These are phyloP conservation scores for Calonectria leucothoes DNA, from an alignment of 2,329 filamentous ascomycete genomes.

Conservation along the genomic window DNA sequence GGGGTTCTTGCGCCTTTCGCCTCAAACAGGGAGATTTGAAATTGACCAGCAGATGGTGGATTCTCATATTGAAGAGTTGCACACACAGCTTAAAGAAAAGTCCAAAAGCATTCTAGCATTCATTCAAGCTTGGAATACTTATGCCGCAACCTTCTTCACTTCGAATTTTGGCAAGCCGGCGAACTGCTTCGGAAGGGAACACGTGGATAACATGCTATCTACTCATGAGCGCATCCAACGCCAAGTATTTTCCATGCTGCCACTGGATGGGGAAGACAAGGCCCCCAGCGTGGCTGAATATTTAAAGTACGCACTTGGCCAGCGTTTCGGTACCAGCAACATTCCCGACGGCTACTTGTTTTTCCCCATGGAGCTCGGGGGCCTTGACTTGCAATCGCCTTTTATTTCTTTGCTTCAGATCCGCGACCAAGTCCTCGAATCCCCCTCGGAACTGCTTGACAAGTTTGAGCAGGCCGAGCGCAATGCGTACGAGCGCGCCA, in stretches of 20 bases:
- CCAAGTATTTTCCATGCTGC: constrained; percentile 55
- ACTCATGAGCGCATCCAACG: constrained; percentile 62
- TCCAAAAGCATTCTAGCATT: constrained; percentile 62
- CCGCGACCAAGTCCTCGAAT: constrained; percentile 45
- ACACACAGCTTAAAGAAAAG: constrained; percentile 64
- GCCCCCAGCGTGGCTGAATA: constrained; percentile 63
- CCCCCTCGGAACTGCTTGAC: constrained; percentile 46
- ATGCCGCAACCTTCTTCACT: constrained; percentile 62
- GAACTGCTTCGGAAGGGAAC: constrained; percentile 62
- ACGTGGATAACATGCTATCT: constrained; percentile 63
- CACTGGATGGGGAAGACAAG: constrained; percentile 32
- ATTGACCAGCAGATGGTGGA: constrained; percentile 71
- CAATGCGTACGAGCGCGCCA: constrained; percentile 47
- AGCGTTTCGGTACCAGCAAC: constrained; percentile 60
- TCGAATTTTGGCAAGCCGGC: constrained; percentile 64
- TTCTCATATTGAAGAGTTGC: constrained; percentile 68
- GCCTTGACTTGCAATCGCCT: constrained; percentile 58
- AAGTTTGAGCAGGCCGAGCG: constrained; percentile 49
- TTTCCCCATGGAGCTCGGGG: constrained; percentile 58
- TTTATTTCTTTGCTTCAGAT: constrained; percentile 57
- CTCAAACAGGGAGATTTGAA: constrained; percentile 63
- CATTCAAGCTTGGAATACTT: constrained; percentile 64
- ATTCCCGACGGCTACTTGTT: constrained; percentile 60
- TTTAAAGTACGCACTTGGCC: constrained; percentile 62
- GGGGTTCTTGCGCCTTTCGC: constrained; percentile 68